Evolutionary conservation across 257 asterid genomes (phyloP), one percentile per base, ranked within the genome.

Genomic region (Solanum ossicruentum): DNA sequence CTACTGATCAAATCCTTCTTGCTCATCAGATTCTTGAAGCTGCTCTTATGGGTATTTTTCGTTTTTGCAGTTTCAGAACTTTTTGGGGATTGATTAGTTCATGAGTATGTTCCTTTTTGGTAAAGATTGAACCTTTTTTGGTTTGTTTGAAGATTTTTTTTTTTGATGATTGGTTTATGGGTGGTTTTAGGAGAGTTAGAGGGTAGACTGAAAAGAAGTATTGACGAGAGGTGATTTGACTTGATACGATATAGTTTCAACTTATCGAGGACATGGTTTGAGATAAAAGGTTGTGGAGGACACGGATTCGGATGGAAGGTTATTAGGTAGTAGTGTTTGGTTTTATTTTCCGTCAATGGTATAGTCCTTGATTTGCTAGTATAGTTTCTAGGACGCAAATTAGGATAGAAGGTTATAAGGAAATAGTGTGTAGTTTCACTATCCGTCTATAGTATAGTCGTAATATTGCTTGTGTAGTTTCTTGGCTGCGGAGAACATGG

Each of bases 1-100:
- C 87, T 21, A 85, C 84, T 39, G 87, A 85, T 79, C 87, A 85
- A 70, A 47, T 85, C 3, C 85, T 80, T 84, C 87, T 80, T 43
- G 85, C 85, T 18, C 67, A 85, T 75, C 81, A 81, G 3, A 56
- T 85, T 57, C 85, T 85, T 12, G 21, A 85, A 85, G 85, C 87
- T 28, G 47, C 85, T 82, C 87, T 85, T 56, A 69, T 85, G 87
- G 87, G 87, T 85, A 79, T 57, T 51, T 63, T 49, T 77, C 15
- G n/a, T 17, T 43, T 28, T 72, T 65, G 32, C 32, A 60, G 4
- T 4, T 60, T 70, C 39, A 10, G 5, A 70, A 18, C 26, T 18
- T 39, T 39, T 20, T 20, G 8, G 21, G 28, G 26, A 5, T 36
- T 36, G 41, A 36, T 36, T 36, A 3, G 16, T 51, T 51, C 55